A percentile compares a stretch with the other conserved stretches of the same genome.
These are phyloP conservation scores for Amorphotheca resinae DNA, from an alignment of 495 filamentous ascomycete genomes.

Conservation along the genomic window DNA sequence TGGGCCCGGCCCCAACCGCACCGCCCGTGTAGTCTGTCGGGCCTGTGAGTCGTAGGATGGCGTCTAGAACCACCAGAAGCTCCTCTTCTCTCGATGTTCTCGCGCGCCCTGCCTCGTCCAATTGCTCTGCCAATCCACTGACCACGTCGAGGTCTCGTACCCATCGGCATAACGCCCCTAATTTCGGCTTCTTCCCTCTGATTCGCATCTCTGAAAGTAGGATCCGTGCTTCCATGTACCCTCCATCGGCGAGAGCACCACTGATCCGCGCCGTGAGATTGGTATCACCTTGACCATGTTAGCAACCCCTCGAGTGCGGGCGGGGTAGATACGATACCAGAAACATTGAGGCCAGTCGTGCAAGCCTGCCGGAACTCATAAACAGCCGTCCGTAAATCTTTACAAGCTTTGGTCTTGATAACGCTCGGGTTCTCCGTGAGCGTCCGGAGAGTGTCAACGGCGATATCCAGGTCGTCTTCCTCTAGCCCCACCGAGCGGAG, in stretches of 20 bases:
- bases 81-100: constrained; percentile 21
- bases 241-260: constrained; percentile 30
- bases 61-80: constrained; percentile 28
- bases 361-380: constrained; percentile 35
- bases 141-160: constrained; percentile 37
- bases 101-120: constrained; percentile 4
- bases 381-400: constrained; percentile 31
- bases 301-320: constrained; percentile 1
- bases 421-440: constrained; percentile 29
- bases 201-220: constrained; percentile 36
- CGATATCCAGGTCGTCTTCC: constrained; percentile 33
- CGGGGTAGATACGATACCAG: constrained; percentile 3
- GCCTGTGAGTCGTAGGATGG: constrained; percentile 29
- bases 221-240: constrained; percentile 26
- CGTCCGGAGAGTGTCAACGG: constrained; percentile 29
- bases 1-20: constrained; percentile 11
- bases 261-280: constrained; percentile 32
- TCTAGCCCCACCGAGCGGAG: constrained; percentile 25
- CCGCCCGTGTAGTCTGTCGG: constrained; percentile 25
- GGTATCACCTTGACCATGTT: constrained; percentile 12
- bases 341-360: constrained; percentile 30
- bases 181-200: constrained; percentile 27
- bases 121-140: constrained; percentile 25
- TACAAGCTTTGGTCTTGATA: constrained; percentile 34
- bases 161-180: constrained; percentile 37